Conservation (phyloP, 495 filamentous ascomycete genomes). For the Lentithecium fluviatile region DNA sequence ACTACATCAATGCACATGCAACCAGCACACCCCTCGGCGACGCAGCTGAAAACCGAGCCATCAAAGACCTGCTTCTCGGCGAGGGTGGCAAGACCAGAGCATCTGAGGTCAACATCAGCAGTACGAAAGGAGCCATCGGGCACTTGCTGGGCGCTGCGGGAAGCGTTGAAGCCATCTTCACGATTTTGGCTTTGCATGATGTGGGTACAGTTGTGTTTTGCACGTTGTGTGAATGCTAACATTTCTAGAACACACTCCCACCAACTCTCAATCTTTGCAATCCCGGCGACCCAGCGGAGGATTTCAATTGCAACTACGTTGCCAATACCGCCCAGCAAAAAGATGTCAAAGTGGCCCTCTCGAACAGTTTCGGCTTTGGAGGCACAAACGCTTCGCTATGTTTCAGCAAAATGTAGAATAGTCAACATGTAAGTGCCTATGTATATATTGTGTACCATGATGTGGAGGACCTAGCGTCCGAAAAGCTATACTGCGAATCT, state of each 20-base stretch:
- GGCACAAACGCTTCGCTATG: constrained; percentile 92
- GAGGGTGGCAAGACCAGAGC: constrained; percentile 63
- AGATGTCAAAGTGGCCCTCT: constrained; percentile 70
- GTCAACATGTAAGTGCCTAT: background rate
- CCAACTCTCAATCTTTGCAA: constrained; percentile 82
- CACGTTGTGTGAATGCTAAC: constrained; percentile 32
- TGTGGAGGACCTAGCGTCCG: too few species aligned
- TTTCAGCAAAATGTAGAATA: constrained; percentile 56
- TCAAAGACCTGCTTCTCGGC: constrained; percentile 73
- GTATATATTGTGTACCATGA: too few species aligned
- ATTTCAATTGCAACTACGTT: constrained; percentile 85
- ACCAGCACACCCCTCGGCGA: constrained; percentile 86
- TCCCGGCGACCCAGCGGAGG: constrained; percentile 53
- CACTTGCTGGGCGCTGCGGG: constrained; percentile 91
- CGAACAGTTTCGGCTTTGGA: constrained; percentile 97
- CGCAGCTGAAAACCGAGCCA: constrained; percentile 81
- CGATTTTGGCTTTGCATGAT: constrained; percentile 71
- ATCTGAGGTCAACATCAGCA: constrained; percentile 74
- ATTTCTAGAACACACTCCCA: constrained; percentile 67
- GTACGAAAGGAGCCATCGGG: constrained; percentile 90
- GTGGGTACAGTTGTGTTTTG: constrained; percentile 50
- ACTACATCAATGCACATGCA: constrained; percentile 95
- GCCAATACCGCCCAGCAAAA: constrained; percentile 67
- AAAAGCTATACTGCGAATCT: too few species aligned
- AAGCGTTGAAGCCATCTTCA: constrained; percentile 82